These are phyloP conservation scores for Thermochaetoides thermophila DNA, from an alignment of 495 filamentous ascomycete species.

Conservation along the genomic window DNA sequence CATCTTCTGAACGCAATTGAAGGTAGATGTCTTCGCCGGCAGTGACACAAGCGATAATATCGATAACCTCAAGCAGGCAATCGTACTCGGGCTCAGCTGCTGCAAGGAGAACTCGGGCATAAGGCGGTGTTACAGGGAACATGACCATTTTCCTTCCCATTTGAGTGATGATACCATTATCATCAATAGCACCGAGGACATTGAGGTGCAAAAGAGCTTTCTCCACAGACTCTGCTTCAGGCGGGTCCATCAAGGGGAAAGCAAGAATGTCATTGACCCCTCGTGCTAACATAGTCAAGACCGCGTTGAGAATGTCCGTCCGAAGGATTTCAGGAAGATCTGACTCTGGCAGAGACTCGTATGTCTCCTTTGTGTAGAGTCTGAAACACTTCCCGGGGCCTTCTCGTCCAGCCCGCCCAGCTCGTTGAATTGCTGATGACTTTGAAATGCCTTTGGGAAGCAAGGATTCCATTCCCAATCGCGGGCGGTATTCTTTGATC, in stretches of 20 bases:
- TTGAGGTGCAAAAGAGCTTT: slow-evolving; percentile 75
- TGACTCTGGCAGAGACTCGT: slow-evolving; percentile 49
- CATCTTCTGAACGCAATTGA: slow-evolving; percentile 66
- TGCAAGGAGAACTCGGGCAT: slow-evolving; percentile 70
- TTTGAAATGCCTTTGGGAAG: slow-evolving; percentile 84
- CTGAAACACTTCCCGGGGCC: slow-evolving; percentile 79
- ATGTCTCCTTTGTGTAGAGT: slow-evolving; percentile 75
- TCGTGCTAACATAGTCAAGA: slow-evolving; percentile 90
- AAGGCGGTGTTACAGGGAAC: slow-evolving; percentile 67
- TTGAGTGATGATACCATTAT: slow-evolving; percentile 56
- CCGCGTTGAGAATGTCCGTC: slow-evolving; percentile 67
- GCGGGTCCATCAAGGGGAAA: slow-evolving; percentile 78
- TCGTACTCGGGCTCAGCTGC: slow-evolving; percentile 52
- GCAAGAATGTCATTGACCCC: slow-evolving; percentile 68
- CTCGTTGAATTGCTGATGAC: slow-evolving; percentile 81
- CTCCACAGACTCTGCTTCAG: slow-evolving; percentile 59
- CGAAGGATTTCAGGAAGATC: slow-evolving; percentile 83
- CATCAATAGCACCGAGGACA: slow-evolving; percentile 58
- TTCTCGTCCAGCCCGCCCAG: slow-evolving; percentile 88
- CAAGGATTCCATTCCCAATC: slow-evolving; percentile 79
- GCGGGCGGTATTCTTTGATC: slow-evolving; percentile 76
- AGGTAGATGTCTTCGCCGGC: slow-evolving; percentile 77
- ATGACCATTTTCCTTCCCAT: slow-evolving; percentile 63
- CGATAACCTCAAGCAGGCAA: slow-evolving; percentile 72
- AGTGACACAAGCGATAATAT: slow-evolving; percentile 79